Percentiles rank a stretch among this genome's conserved stretches.
Conservation (phyloP, 1,139 yeast genomes). For the Suhomyces kunorum region DNA sequence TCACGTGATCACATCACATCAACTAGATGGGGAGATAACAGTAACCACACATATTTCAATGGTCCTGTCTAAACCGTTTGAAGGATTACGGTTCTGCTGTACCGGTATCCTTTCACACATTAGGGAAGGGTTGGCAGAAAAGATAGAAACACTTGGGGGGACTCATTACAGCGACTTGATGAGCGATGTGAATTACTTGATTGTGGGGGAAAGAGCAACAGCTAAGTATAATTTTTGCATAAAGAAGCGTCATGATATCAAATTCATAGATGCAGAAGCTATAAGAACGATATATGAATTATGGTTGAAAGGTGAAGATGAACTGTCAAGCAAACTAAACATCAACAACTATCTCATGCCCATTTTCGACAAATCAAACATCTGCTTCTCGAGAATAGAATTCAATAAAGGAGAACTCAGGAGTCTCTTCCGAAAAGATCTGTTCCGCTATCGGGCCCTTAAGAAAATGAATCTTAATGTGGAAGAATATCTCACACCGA, state of each 20-base stretch:
- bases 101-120: slow-evolving; percentile 36
- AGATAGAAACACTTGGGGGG: slow-evolving; percentile 65
- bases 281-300: slow-evolving; percentile 46
- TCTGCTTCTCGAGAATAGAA: slow-evolving; percentile 56
- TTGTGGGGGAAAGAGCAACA: slow-evolving; percentile 68
- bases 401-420: slow-evolving; percentile 21
- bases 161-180: slow-evolving; percentile 58
- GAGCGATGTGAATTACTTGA: slow-evolving; percentile 64
- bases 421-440: slow-evolving; percentile 13
- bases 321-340: slow-evolving; percentile 16
- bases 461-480: slow-evolving; percentile 13
- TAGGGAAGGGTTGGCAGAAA: slow-evolving; percentile 37
- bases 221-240: slow-evolving; percentile 70
- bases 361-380: slow-evolving; percentile 47
- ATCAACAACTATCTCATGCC: slow-evolving; percentile 34
- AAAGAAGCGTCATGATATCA: slow-evolving; percentile 57
- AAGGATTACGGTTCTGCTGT: slow-evolving; percentile 44
- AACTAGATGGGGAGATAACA: too few species aligned
- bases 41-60: too few species aligned
- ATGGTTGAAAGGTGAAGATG: slow-evolving; percentile 58
- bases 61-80: slow-evolving; percentile 27
- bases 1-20: slow-evolving; percentile 12
- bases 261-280: slow-evolving; percentile 51
- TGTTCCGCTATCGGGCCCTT: slow-evolving; percentile 15
- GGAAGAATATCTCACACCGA: slow-evolving; percentile 28